Base-by-base conservation (phyloP, 2,329 filamentous ascomycete species). In the Aschersonia sp. region DNA sequence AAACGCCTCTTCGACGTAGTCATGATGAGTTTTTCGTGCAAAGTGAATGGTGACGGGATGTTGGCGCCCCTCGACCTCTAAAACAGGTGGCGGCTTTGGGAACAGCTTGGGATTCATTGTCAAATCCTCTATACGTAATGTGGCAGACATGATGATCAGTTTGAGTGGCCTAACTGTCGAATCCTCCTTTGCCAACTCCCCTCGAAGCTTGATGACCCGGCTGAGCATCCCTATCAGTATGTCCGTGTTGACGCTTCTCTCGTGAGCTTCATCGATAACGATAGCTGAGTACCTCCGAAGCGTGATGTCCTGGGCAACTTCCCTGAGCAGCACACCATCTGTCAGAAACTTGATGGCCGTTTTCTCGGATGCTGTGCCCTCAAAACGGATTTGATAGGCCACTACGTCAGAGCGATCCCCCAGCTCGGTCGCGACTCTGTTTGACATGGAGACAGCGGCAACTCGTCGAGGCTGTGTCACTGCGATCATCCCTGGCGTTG, bases 261-360 rank as follows among this genome's bases (percentile, higher is more conserved):
- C 92, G 68, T 98, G 92, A 1, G 92, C 92, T 65, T 98, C 92
- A 58, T 98, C 92, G 51, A 98, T 90, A 45, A 98, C 78, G 46
- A 98, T 85, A 11, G 85, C 85, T 0, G 90, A 96, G 63, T 98
- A 98, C 56, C 94, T 94, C 45, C 76, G 79, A 43, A 98, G 68
- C 0, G 87, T 75, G 58, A 97, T 87, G 60, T 98, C 92, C 54
- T 92, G 82, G 1, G 86, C 82, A 47, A 96, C 83, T 64, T 98
- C 92, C 49, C 92, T 82, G 8, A 98, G 75, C 50, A 98, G 70
- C 31, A 98, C 88, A 74, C 92, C 92, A 63, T 98, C 92, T 0
- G 92, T 98, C 89, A 98, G 96, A 67, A 97, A 98, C 63, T 98
- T 98, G 62, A 98, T 79, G 5, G 87, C 85, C 0, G 92, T 98